Base-by-base conservation (phyloP, 345 rosid genomes). In the Syzygium oleosum region DNA sequence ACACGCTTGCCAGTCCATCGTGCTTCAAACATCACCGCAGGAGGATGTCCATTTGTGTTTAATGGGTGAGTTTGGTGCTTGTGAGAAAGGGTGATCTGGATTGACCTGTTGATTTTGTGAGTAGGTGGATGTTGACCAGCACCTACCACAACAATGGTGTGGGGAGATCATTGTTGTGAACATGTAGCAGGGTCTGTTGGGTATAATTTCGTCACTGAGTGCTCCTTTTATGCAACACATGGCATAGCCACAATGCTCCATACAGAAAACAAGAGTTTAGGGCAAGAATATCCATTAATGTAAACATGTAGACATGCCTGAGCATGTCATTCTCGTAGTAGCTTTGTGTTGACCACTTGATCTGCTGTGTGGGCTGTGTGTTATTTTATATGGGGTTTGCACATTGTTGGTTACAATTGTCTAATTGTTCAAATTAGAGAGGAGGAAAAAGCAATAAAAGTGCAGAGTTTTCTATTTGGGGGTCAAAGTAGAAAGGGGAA, bases 311-410 rank as follows among this genome's bases (percentile, higher is more conserved):
- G 80, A 41, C 80, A 73, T 73, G 38, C 80, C 43, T 38, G 49
- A 73, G 80, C 14, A 19, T 9, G 80, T 5, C 25, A 73, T 73
- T 34, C 80, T 73, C 4, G 21, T 73, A 19, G 49, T 73, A 17
- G 80, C 80, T 68, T 34, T 68, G 80, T 73, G 49, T 73, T 34
- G 80, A 73, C 49, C 80, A 73, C 49, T 73, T 34, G 61, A 73
- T 14, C 80, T 38, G 4, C 13, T 19, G 80, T 38, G 49, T 65
- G 43, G 38, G 43, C 73, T 63, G 73, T 31, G 43, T 31, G 78
- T 31, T 65, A 65, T 15, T 65, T 65, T 38, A 65, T 31, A 49
- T 73, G 80, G 7, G 80, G 7, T 73, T 31, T 34, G 2, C 80
- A 34, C 80, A 9, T 38, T 19, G 61, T 49, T 19, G 80, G 49